Evolutionary conservation across 2,329 filamentous ascomycete genomes (phyloP).

Genomic region (Claviceps arundinis): DNA sequence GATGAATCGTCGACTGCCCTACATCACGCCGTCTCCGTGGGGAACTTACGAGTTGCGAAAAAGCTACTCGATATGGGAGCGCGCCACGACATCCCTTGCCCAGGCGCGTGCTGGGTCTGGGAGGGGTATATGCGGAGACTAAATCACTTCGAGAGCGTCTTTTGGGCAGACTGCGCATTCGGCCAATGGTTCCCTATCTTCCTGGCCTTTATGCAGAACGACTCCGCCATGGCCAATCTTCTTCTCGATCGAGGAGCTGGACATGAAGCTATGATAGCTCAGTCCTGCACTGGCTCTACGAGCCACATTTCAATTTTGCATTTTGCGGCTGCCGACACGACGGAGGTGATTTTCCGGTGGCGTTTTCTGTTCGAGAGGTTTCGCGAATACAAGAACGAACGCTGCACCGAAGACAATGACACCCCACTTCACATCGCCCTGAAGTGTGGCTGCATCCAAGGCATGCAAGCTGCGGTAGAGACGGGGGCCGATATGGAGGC

Average conservation of each 20-base stretch:
- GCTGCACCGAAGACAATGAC: background rate
- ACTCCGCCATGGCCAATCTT: background rate
- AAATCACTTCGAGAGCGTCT: background rate
- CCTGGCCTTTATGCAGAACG: background rate
- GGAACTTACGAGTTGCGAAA: background rate
- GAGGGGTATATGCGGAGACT: background rate
- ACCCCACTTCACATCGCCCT: background rate
- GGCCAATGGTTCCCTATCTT: conserved; percentile 1
- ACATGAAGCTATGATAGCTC: background rate
- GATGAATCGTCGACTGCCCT: background rate
- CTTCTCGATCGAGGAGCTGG: background rate
- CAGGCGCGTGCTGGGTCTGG: background rate
- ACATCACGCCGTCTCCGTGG: background rate
- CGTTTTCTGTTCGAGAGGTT: background rate
- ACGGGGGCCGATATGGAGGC: background rate
- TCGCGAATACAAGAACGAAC: background rate
- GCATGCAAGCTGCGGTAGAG: background rate
- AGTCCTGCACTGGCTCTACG: too few species aligned
- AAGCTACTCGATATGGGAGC: conserved; percentile 1
- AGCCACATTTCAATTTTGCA: background rate
- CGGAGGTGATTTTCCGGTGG: background rate
- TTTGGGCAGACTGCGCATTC: too few species aligned
- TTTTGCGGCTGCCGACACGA: background rate
- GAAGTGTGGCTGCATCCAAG: background rate
- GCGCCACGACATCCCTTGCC: background rate